Base-by-base conservation (phyloP, 2,329 filamentous ascomycete genomes). In the Domatiomyces globalis region DNA sequence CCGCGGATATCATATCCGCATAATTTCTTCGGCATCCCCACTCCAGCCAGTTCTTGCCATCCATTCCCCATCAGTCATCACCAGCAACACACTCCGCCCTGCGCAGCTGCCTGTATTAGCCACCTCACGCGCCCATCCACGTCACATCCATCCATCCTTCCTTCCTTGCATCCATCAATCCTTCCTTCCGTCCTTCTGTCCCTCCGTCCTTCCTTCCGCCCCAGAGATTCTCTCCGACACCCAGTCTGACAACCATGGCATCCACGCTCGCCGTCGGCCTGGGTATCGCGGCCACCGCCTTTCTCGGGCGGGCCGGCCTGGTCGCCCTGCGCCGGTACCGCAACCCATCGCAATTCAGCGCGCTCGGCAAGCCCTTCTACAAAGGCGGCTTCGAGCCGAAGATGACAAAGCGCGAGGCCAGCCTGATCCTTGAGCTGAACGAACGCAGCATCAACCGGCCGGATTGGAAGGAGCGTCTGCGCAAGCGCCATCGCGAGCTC, bases 301-400 rank as follows among this genome's bases (percentile, higher is more conserved):
- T 98, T 50, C 76, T 98, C 58, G 90, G 92, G 59, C 87, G 92
- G 65, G 90, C 92, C 54, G 90, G 89, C 62, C 78, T 94, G 42
- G 85, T 96, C 63, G 92, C 92, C 61, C 79, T 89, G 68, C 82
- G 89, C 57, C 81, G 87, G 63, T 94, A 84, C 54, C 79, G 85
- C 56, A 85, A 85, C 56, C 71, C 69, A 7, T 71, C 69, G 55
- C 71, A 71, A 57, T 75, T 85, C 46, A 85, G 84, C 59, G 83
- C 85, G 36, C 73, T 95, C 61, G 92, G 92, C 62, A 88, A 89
- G 69, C 82, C 88, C 43, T 98, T 88, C 66, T 96, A 95, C 77
- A 98, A 96, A 71, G 92, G 92, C 60, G 92, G 92, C n/a, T 98
- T 98, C 66, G 92, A 98, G 73, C 76, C 81, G 54, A 85, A 84